Conservation (phyloP, 805 yeast genomes). For the Nakazawaea populi region DNA sequence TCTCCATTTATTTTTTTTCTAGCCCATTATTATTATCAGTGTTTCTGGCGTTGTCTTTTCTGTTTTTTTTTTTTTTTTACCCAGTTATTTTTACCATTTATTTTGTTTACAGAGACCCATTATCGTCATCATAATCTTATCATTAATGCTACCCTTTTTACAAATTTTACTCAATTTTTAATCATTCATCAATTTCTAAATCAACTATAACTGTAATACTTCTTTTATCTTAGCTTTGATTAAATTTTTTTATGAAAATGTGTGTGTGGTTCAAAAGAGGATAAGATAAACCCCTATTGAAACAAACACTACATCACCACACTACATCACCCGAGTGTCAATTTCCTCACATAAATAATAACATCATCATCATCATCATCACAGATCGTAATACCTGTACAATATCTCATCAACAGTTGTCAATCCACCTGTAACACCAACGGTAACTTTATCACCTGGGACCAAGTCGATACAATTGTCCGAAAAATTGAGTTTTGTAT, state of each 20-base stretch:
- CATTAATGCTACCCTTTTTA: neutral
- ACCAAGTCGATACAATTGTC: slow-evolving; percentile 47
- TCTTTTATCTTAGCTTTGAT: neutral
- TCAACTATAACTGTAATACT: too few species aligned
- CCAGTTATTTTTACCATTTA: neutral
- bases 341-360: too few species aligned
- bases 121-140: neutral
- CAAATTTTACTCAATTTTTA: neutral
- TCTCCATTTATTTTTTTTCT: neutral
- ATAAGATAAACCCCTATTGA: neutral
- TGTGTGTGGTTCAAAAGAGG: neutral
- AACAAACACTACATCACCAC: neutral
- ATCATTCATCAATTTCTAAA: too few species aligned
- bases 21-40: neutral
- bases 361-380: too few species aligned
- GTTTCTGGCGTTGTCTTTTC: neutral
- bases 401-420: neutral
- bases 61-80: neutral
- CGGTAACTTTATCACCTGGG: slow-evolving; percentile 21
- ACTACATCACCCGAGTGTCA: too few species aligned
- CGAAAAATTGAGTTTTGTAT: slow-evolving; percentile 20
- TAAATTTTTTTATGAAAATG: neutral
- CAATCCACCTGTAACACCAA: neutral
- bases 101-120: neutral
- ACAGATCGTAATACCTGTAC: slow-evolving; percentile 8